Percentiles rank a stretch among this genome's conserved stretches.
Conservation (phyloP, 2,329 filamentous ascomycete species). For the Trichocomaceae sp. region DNA sequence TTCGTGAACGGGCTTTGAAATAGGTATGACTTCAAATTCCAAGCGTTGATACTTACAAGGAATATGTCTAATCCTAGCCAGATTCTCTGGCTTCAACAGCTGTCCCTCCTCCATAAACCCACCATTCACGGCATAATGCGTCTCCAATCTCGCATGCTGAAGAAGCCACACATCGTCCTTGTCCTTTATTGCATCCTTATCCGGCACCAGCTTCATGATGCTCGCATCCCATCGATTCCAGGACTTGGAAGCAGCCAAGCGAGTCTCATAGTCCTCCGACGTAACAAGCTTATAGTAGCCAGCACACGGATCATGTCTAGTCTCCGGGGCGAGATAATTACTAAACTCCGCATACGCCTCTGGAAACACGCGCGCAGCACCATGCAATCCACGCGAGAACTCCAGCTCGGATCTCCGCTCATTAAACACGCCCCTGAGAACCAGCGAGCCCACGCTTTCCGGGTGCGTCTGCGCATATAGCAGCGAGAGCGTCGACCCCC, state of each 20-base stretch:
- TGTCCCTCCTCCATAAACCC: neutral
- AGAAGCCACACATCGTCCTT: neutral
- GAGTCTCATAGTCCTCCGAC: slow-evolving; percentile 7
- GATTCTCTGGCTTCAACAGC: neutral
- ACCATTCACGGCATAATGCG: neutral
- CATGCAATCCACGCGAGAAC: neutral
- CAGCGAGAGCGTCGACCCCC: slow-evolving; percentile 41
- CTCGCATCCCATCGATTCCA: slow-evolving; percentile 23
- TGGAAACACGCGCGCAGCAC: neutral
- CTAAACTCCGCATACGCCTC: neutral
- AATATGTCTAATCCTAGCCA: neutral
- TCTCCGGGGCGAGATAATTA: neutral
- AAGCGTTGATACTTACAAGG: neutral
- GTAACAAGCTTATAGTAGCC: neutral
- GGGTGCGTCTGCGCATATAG: slow-evolving; percentile 42
- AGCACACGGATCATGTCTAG: neutral
- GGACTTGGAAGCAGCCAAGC: slow-evolving; percentile 26
- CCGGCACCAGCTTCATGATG: neutral
- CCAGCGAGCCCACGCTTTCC: slow-evolving; percentile 31
- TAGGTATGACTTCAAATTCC: too few relatives aligned
- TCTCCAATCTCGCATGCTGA: neutral
- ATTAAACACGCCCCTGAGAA: slow-evolving; percentile 41
- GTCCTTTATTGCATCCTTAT: neutral
- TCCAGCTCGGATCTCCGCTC: neutral
- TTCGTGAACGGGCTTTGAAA: neutral